Evolutionary conservation across 352 stramenopile species (phyloP), one percentile per base, ranked within the genome.

Genomic region (Plasmopara viticola): DNA sequence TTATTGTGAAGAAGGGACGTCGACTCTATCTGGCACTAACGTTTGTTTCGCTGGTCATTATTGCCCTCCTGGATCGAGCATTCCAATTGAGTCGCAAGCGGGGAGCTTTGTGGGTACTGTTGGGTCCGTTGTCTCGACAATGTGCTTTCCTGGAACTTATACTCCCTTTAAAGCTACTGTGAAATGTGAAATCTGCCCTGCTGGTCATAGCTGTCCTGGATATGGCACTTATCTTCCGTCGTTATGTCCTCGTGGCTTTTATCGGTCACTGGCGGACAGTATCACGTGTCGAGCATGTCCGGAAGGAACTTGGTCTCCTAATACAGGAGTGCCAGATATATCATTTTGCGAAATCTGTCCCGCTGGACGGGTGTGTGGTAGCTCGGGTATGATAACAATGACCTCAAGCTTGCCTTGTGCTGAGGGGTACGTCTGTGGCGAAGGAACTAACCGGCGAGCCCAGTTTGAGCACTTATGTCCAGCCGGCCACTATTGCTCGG

Each of bases 61-160:
- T 61, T 99, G 96, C 62, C 94, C 94, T 29, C 86, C 90, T 17
- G 88, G 88, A 0, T 87, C 90, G 5, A 78, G 67, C 17, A 80
- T 83, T 13, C 96, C 96, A 0, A 90, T 84, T 6, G 72, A 97
- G 60, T 85, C 91, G 28, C 94, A 94, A 10, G 77, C 97, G 0
- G 96, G 96, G 2, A 97, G 82, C 20, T 98, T 98, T 64, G 74
- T 91, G 5, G 76, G 70, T 0, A 72, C 79, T 2, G 82, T 75
- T 3, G 92, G 95, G 1, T 94, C 81, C 0, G 94, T 99, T 25
- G 90, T 90, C 5, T 75, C 92, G 6, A 98, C 85, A 33, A 70
- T 98, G 31, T 99, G 96, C 66, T 98, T 98, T 41, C 96, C 96
- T 4, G 95, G 95, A 7, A 98, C 94, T 5, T 99, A 97, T 65